Percentiles rank a stretch among this genome's conserved stretches.
These are phyloP conservation scores for Panaeolus papilionaceus DNA, from an alignment of 768 basidiomycete genomes.

Conservation along the genomic window DNA sequence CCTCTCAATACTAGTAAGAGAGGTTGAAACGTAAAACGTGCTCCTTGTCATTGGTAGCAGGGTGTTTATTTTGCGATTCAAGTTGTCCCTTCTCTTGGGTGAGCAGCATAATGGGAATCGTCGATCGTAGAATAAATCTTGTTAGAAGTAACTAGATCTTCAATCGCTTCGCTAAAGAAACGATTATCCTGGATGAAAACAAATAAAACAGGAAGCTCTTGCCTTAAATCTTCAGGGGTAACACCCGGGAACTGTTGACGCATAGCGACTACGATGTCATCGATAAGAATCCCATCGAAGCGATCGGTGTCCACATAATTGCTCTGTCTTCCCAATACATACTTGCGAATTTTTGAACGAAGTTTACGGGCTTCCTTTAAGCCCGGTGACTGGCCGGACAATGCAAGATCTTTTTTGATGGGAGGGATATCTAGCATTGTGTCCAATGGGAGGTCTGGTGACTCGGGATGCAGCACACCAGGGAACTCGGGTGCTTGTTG, in stretches of 20 bases:
- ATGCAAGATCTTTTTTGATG: no score
- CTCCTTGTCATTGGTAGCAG: no score
- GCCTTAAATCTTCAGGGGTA: not conserved
- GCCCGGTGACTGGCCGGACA: no score
- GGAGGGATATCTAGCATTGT: not conserved
- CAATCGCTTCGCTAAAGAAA: constrained; percentile 27
- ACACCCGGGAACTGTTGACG: constrained; percentile 24
- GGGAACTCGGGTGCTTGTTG: not conserved
- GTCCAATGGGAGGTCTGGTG: not conserved
- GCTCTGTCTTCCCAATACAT: constrained; percentile 36
- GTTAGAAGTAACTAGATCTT: constrained; percentile 29
- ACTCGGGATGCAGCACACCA: not conserved
- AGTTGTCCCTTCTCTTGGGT: not conserved
- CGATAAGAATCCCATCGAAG: constrained; percentile 64
- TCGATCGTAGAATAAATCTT: constrained; percentile 35
- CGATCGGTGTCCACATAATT: not conserved
- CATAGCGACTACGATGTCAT: constrained; percentile 60
- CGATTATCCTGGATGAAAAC: not conserved
- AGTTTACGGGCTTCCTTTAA: not conserved
- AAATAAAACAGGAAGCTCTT: constrained; percentile 19
- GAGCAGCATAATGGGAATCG: constrained; percentile 30
- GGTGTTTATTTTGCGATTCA: not conserved
- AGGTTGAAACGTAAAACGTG: not conserved
- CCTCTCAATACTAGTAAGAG: no score
- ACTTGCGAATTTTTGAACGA: constrained; percentile 1